A percentile compares a stretch with the other conserved stretches of the same genome.
These are phyloP conservation scores for Pleurotus pulmonarius DNA, from an alignment of 768 basidiomycete species.

Conservation along the genomic window DNA sequence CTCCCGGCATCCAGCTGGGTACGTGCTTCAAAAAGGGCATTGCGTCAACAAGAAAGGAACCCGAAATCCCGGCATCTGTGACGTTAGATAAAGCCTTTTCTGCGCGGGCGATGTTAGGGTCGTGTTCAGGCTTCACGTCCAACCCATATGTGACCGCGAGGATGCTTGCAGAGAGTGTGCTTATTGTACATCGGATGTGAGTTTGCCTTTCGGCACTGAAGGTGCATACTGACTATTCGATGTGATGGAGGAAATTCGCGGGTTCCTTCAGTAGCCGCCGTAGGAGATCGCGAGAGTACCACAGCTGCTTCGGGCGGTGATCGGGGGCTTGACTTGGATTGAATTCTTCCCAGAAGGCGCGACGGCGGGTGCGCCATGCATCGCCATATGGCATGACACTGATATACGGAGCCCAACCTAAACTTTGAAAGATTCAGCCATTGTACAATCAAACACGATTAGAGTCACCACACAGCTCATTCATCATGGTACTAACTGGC, in stretches of 20 bases:
- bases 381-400: conserved; percentile 30
- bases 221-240: conserved; percentile 1
- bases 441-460: neutral
- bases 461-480: neutral
- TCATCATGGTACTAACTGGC: neutral
- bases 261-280: conserved; percentile 22
- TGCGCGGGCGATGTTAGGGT: conserved; percentile 24
- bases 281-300: conserved; percentile 25
- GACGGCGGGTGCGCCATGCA: conserved; percentile 32
- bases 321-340: conserved; percentile 19
- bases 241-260: conserved; percentile 19
- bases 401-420: conserved; percentile 17
- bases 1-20: conserved; percentile 9
- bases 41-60: conserved; percentile 21
- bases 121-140: conserved; percentile 23
- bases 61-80: conserved; percentile 21
- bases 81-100: conserved; percentile 22
- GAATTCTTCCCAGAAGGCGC: conserved; percentile 31
- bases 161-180: conserved; percentile 23
- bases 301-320: conserved; percentile 27
- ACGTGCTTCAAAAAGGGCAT: neutral
- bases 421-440: neutral
- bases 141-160: conserved; percentile 28
- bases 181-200: neutral
- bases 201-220: neutral